Base-by-base conservation (phyloP, 1,284 basidiomycete genomes). In the Malassezia japonica region DNA sequence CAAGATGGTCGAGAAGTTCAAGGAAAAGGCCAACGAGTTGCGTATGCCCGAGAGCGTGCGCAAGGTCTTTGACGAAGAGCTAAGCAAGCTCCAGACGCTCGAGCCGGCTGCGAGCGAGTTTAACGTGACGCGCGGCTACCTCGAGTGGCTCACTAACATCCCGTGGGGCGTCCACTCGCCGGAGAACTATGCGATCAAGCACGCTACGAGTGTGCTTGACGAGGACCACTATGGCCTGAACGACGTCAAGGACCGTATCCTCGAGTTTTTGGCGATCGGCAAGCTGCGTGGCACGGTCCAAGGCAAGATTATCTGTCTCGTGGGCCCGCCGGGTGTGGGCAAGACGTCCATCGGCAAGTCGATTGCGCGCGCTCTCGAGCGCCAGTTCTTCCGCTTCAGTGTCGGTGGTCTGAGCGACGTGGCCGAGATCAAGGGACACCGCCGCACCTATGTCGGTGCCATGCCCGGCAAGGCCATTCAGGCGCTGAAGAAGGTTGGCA, bases 381-480 rank as follows among this genome's bases (percentile, higher is more conserved):
- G 88, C 48, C 82, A 87, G 68, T 92, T 94, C 77, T 92, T 90
- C 81, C 81, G 92, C 39, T 95, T 99, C 78, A 90, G 87, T 12
- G 91, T 98, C 4, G 94, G 94, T 62, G 91, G 94, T 23, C 76
- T 99, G 66, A 89, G 88, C 50, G 92, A 98, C 70, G 91, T 96
- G 0, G 94, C 92, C 48, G 94, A 98, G 79, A 96, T 99, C 74
- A 98, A 98, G 77, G 94, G 94, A 3, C 92, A 99, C 73, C 78
- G 94, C 64, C 78, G 94, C 69, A 99, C 92, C 18, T 98, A 96
- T 71, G 90, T 95, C 50, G 91, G 86, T 3, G 53, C 46, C 32
- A 82, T 98, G 64, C 92, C 92, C 0, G 91, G 92, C 44, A 98
- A 98, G 79, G 91, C 95, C 50, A 92, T 96, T 50, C 91, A 96